These are phyloP conservation scores for Pachyrhizus erosus DNA, from an alignment of 306 rosid genomes.

Conservation along the genomic window DNA sequence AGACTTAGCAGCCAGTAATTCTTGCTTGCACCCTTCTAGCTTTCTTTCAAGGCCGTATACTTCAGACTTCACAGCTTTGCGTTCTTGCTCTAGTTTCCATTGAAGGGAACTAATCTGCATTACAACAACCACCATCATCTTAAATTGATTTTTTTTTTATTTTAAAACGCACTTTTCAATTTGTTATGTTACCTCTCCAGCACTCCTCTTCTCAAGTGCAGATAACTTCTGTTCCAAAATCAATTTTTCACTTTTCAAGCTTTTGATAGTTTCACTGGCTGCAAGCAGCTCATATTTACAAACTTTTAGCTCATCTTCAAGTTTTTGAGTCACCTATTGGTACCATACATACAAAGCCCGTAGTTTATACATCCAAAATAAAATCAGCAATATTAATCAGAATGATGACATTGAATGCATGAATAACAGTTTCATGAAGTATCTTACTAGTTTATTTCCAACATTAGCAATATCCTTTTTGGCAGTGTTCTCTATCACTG, in stretches of 20 bases:
- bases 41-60: constrained; percentile 70
- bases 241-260: constrained; percentile 63
- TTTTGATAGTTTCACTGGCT: constrained; percentile 68
- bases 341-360: constrained; percentile 34
- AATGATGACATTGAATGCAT: constrained; percentile 20
- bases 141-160: constrained; percentile 24
- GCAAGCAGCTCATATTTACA: constrained; percentile 64
- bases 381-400: constrained; percentile 16
- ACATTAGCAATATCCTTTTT: constrained; percentile 50
- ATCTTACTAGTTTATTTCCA: constrained; percentile 72
- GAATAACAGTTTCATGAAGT: constrained; percentile 38
- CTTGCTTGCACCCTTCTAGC: constrained; percentile 64
- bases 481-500: constrained; percentile 55
- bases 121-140: constrained; percentile 37
- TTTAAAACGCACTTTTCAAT: constrained; percentile 19
- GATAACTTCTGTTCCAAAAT: constrained; percentile 63
- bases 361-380: constrained; percentile 20
- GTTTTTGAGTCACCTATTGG: constrained; percentile 62
- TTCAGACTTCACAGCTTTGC: constrained; percentile 60
- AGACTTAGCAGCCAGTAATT: constrained; percentile 61
- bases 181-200: constrained; percentile 68
- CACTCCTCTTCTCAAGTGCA: constrained; percentile 64
- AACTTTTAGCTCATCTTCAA: constrained; percentile 75
- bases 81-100: constrained; percentile 71
- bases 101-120: constrained; percentile 65